A percentile compares a stretch with the other conserved stretches of the same genome.
Conservation (phyloP, 768 basidiomycete species). For the Leccinum disarticulatum region DNA sequence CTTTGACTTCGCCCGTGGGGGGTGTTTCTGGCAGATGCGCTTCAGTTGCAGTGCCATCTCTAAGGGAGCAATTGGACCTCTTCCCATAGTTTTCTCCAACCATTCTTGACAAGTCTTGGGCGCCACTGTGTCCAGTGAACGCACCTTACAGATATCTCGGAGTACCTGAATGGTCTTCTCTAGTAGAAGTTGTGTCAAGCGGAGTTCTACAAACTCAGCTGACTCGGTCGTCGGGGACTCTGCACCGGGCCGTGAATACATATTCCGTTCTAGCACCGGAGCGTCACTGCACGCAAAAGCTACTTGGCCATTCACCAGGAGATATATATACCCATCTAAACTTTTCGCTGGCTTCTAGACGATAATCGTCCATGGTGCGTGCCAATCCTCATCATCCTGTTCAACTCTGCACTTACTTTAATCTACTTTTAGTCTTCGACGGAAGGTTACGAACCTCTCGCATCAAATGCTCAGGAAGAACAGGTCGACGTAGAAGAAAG, state of each 20-base stretch:
- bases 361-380: slow-evolving; percentile 14
- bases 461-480: slow-evolving; percentile 13
- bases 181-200: background rate
- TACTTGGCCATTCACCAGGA: background rate
- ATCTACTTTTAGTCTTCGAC: slow-evolving; percentile 5
- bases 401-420: background rate
- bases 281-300: background rate
- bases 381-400: background rate
- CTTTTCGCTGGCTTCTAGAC: background rate
- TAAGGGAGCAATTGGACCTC: slow-evolving; percentile 39
- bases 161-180: too few relatives aligned
- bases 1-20: slow-evolving; percentile 53
- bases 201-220: background rate
- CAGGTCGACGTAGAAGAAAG: slow-evolving; percentile 10
- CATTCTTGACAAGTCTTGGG: slow-evolving; percentile 36
- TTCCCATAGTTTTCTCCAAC: slow-evolving; percentile 71
- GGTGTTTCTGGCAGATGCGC: slow-evolving; percentile 21
- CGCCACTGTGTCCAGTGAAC: background rate
- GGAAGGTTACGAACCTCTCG: slow-evolving; percentile 18
- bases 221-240: background rate
- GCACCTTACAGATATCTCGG: too few relatives aligned
- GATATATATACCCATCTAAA: background rate
- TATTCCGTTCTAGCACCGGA: background rate
- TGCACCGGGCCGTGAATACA: too few relatives aligned
- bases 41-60: background rate